phyloP scores from a whole-genome alignment of 768 basidiomycete genomes.

The Pleurotus salmoneostramineus region DNA sequence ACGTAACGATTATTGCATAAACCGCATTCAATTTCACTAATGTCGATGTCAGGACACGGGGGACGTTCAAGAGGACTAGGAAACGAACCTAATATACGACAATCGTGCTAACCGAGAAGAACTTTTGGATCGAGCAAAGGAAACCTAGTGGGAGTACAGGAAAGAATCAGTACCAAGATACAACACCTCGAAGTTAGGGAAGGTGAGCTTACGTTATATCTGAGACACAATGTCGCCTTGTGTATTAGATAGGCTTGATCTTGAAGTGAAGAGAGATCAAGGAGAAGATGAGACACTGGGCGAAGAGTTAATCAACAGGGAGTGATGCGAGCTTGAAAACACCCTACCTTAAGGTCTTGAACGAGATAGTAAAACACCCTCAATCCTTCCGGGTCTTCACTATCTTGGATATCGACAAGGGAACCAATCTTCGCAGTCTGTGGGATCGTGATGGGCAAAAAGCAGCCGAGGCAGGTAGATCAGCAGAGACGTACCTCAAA shows the following conservation, averaged over 20 bases:
- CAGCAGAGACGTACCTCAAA: slow-evolving; percentile 69
- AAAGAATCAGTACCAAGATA: background rate
- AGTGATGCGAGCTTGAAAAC: background rate
- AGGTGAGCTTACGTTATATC: background rate
- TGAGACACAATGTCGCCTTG: background rate
- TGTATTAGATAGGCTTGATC: slow-evolving; percentile 90
- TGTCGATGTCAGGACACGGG: too few species aligned
- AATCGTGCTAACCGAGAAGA: background rate
- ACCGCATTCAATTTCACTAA: too few species aligned
- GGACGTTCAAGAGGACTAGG: too few species aligned
- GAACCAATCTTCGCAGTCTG: slow-evolving; percentile 99
- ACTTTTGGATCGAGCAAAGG: background rate
- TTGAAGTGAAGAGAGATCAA: slow-evolving; percentile 99
- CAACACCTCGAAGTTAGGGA: too few species aligned
- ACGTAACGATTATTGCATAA: too few species aligned
- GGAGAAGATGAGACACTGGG: slow-evolving; percentile 94
- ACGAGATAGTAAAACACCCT: slow-evolving; percentile 98
- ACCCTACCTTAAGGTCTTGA: slow-evolving; percentile 87
- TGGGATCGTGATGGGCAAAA: too few species aligned
- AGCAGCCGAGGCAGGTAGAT: background rate
- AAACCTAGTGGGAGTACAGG: background rate
- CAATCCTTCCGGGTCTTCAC: slow-evolving; percentile 95
- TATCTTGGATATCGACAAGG: slow-evolving; percentile 93
- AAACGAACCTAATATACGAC: background rate
- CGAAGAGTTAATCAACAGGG: background rate